Conservation (phyloP, 495 filamentous ascomycete genomes). For the Apodospora peruviana region DNA sequence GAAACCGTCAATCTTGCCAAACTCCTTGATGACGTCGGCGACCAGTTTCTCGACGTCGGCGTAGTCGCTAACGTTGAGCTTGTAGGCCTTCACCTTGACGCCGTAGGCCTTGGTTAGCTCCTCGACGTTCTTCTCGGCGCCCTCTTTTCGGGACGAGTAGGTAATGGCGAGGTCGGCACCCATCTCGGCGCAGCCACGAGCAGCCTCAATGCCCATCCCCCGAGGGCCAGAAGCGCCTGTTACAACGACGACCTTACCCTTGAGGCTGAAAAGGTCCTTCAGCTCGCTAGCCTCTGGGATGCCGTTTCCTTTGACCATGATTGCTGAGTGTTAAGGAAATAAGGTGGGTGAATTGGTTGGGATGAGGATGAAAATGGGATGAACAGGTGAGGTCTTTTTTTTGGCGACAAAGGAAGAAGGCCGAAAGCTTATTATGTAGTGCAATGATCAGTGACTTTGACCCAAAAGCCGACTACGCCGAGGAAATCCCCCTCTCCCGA, state of each 20-base stretch:
- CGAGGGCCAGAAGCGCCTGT: slow-evolving; percentile 47
- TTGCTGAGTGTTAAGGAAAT: not conserved
- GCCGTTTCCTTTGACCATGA: slow-evolving; percentile 11
- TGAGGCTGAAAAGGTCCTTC: slow-evolving; percentile 43
- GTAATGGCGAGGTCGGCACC: slow-evolving; percentile 46
- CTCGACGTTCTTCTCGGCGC: slow-evolving; percentile 54
- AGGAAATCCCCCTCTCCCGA: not conserved
- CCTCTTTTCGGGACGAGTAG: slow-evolving; percentile 38
- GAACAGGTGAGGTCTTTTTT: not conserved
- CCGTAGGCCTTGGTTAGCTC: slow-evolving; percentile 42
- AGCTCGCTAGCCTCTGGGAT: slow-evolving; percentile 28
- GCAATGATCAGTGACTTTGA: not conserved
- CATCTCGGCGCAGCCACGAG: slow-evolving; percentile 45
- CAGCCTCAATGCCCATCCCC: slow-evolving; percentile 47
- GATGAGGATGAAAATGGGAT: not conserved
- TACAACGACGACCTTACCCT: slow-evolving; percentile 49
- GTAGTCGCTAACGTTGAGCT: slow-evolving; percentile 59
- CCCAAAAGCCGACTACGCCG: not conserved
- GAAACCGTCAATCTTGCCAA: slow-evolving; percentile 49
- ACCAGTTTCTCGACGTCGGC: slow-evolving; percentile 49
- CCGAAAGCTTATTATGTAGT: not conserved
- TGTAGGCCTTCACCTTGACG: slow-evolving; percentile 61
- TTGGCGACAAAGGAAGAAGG: too few species aligned
- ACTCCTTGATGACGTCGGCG: slow-evolving; percentile 45
- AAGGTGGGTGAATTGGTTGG: not conserved